Conservation (phyloP, 1,284 basidiomycete species). For the Sphaerobolus stellatus region DNA sequence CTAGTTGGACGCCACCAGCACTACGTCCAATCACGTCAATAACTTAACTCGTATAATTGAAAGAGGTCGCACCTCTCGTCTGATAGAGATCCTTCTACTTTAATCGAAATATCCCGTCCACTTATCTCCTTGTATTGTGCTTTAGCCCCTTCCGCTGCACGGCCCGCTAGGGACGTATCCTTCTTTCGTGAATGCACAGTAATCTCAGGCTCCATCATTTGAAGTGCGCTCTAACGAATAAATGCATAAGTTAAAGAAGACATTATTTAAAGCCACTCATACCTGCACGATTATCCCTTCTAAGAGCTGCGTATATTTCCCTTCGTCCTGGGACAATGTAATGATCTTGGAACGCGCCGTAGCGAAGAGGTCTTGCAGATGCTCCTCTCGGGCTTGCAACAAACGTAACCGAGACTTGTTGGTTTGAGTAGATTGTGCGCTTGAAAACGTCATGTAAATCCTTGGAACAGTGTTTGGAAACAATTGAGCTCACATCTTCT, state of each 20-base stretch:
- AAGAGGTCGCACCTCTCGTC: constrained; percentile 62
- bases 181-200: constrained; percentile 62
- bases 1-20: constrained; percentile 81
- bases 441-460: constrained; percentile 32
- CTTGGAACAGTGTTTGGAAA: not conserved
- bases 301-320: constrained; percentile 75
- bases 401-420: constrained; percentile 94
- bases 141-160: constrained; percentile 64
- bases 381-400: constrained; percentile 89
- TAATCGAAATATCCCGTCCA: constrained; percentile 63
- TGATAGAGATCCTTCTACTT: constrained; percentile 65
- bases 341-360: constrained; percentile 66
- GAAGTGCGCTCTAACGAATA: constrained; percentile 43
- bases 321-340: constrained; percentile 66
- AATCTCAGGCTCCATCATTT: constrained; percentile 70
- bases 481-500: constrained; percentile 79
- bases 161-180: constrained; percentile 55
- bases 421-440: constrained; percentile 92
- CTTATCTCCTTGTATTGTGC: constrained; percentile 72
- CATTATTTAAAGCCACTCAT: constrained; percentile 16
- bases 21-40: constrained; percentile 36
- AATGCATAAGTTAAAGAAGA: constrained; percentile 29
- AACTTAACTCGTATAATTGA: not conserved
- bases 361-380: constrained; percentile 87
- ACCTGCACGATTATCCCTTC: constrained; percentile 83